Percentiles rank a stretch among this genome's conserved stretches.
phyloP scores from a whole-genome alignment of 768 basidiomycete species.

The Tylopilus intermedius region DNA sequence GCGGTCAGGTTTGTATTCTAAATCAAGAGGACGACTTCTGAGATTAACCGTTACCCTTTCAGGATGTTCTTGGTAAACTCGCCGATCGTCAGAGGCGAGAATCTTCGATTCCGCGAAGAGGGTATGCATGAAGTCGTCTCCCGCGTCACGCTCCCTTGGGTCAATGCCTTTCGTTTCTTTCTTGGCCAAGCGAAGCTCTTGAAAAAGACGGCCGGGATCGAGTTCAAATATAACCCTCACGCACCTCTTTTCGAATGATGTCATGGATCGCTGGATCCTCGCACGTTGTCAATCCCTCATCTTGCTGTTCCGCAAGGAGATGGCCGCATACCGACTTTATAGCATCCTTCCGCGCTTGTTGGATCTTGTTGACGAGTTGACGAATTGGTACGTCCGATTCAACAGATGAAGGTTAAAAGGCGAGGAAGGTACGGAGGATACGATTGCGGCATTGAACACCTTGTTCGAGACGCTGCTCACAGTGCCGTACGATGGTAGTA shows the following conservation, averaged over 20 bases:
- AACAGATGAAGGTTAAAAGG: slow-evolving; percentile 95
- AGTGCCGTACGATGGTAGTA: slow-evolving; percentile 83
- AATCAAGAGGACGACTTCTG: neutral
- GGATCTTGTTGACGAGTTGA: slow-evolving; percentile 90
- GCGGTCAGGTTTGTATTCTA: slow-evolving; percentile 64
- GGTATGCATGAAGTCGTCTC: slow-evolving; percentile 96
- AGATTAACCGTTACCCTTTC: neutral
- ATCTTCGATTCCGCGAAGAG: slow-evolving; percentile 95
- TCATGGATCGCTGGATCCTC: slow-evolving; percentile 99
- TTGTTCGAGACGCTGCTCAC: slow-evolving; percentile 94
- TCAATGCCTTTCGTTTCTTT: slow-evolving; percentile 99
- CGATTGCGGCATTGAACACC: slow-evolving; percentile 84
- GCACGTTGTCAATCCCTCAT: slow-evolving; percentile 98
- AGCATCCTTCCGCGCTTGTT: slow-evolving; percentile 94
- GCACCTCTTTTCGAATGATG: slow-evolving; percentile 75
- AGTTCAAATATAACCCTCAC: slow-evolving; percentile 86
- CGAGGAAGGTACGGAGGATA: slow-evolving; percentile 86
- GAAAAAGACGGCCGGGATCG: slow-evolving; percentile 70
- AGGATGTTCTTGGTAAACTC: slow-evolving; percentile 99
- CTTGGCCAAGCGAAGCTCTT: slow-evolving; percentile 86
- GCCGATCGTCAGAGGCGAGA: slow-evolving; percentile 95
- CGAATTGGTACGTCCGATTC: slow-evolving; percentile 99
- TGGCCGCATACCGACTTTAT: slow-evolving; percentile 96
- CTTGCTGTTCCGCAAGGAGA: slow-evolving; percentile 84
- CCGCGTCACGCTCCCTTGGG: slow-evolving; percentile 94